phyloP scores from a whole-genome alignment of 805 yeast genomes.

The Candida nemodendra region DNA sequence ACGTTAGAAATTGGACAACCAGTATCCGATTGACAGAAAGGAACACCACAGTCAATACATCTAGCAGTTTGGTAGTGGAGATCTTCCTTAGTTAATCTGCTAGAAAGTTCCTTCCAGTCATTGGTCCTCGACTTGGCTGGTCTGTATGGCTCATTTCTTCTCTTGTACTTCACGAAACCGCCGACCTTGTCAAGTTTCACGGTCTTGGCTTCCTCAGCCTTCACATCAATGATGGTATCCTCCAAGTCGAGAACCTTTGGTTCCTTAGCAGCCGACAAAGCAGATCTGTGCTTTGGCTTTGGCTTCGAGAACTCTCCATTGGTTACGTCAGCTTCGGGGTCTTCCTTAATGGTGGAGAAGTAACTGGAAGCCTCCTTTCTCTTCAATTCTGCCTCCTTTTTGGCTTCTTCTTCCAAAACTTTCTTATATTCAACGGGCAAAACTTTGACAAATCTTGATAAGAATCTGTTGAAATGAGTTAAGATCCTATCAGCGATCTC shows the following conservation, averaged over 20 bases:
- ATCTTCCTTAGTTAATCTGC: constrained; percentile 80
- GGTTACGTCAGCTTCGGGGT: constrained; percentile 81
- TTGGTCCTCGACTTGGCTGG: constrained; percentile 68
- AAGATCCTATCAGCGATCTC: constrained; percentile 83
- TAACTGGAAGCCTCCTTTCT: constrained; percentile 63
- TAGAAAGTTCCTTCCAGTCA: constrained; percentile 91
- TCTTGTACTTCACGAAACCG: constrained; percentile 93
- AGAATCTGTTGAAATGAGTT: constrained; percentile 81
- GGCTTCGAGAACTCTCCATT: constrained; percentile 79
- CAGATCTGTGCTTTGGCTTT: constrained; percentile 36
- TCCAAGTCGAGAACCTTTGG: constrained; percentile 89
- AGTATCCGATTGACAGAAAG: constrained; percentile 96
- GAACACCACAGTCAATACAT: constrained; percentile 99
- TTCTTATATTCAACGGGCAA: constrained; percentile 89
- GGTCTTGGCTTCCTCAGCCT: constrained; percentile 61
- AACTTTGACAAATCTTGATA: constrained; percentile 89
- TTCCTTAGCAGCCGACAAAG: constrained; percentile 44
- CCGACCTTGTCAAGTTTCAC: constrained; percentile 72
- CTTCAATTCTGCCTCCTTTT: constrained; percentile 60
- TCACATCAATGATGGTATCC: constrained; percentile 75
- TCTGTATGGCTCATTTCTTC: constrained; percentile 86
- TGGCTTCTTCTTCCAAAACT: constrained; percentile 78
- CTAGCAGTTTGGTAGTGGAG: constrained; percentile 91
- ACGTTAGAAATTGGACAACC: constrained; percentile 98
- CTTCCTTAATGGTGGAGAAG: constrained; percentile 72